phyloP scores from a whole-genome alignment of 805 yeast genomes.

The Torulaspora delbrueckii region DNA sequence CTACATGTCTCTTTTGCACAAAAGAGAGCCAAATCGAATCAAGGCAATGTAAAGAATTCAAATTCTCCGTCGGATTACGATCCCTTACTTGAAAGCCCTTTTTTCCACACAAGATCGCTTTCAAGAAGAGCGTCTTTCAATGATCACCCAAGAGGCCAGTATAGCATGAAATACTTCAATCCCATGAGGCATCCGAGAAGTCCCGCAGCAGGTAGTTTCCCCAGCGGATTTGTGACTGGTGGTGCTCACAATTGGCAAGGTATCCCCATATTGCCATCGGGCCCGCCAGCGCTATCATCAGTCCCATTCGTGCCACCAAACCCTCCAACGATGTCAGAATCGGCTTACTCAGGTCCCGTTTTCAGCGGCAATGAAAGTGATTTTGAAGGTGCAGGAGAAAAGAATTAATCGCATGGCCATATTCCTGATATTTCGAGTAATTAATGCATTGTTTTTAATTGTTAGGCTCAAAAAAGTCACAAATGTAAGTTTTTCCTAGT shows the following conservation, averaged over 20 bases:
- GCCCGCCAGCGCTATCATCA: slow-evolving; percentile 4
- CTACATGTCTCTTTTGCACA: slow-evolving; percentile 74
- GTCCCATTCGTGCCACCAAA: slow-evolving; percentile 5
- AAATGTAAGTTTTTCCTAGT: neutral
- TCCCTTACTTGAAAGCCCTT: neutral
- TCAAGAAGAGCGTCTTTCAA: slow-evolving; percentile 5
- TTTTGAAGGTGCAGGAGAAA: neutral
- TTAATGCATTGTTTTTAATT: neutral
- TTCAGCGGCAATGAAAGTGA: neutral
- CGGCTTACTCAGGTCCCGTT: neutral
- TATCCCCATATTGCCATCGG: slow-evolving; percentile 8
- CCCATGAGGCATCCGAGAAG: slow-evolving; percentile 26
- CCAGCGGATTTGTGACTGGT: slow-evolving; percentile 6
- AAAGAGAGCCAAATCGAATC: slow-evolving; percentile 23
- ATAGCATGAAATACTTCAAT: slow-evolving; percentile 27
- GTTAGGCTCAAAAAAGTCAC: neutral
- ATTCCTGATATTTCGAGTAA: neutral
- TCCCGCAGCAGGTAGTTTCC: slow-evolving; percentile 1
- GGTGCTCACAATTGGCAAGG: slow-evolving; percentile 4
- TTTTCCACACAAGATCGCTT: neutral
- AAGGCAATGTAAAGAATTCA: slow-evolving; percentile 1
- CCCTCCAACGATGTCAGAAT: neutral
- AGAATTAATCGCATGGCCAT: neutral
- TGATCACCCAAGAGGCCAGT: slow-evolving; percentile 13
- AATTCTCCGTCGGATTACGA: neutral